Evolutionary conservation across 139 green algal genomes (phyloP).

Genomic region (Auxenochlorella pyrenoidosa): DNA sequence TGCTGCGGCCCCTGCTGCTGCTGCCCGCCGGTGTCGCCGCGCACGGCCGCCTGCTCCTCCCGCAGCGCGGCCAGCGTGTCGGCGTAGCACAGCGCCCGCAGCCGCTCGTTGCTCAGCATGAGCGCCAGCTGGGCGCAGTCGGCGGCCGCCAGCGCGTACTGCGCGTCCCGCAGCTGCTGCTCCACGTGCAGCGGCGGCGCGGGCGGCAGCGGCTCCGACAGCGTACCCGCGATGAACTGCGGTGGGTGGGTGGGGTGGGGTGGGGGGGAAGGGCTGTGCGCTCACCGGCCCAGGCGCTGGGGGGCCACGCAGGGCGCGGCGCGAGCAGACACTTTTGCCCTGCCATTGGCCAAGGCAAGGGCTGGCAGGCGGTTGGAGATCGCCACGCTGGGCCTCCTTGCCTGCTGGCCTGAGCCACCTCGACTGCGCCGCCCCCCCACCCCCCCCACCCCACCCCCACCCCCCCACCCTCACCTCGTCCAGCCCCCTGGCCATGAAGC

Average conservation of each 20-base stretch:
- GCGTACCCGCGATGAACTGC: slow-evolving; percentile 28
- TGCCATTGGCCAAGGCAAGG: too few species aligned
- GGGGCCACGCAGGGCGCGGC: neutral
- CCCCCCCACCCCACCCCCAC: neutral
- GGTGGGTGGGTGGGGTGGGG: neutral
- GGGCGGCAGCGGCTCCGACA: slow-evolving; percentile 24
- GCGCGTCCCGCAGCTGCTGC: slow-evolving; percentile 20
- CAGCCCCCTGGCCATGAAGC: slow-evolving; percentile 12
- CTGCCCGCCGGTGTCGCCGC: neutral
- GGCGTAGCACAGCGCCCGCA: slow-evolving; percentile 7
- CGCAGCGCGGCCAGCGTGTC: neutral
- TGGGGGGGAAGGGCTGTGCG: neutral
- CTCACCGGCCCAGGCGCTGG: neutral
- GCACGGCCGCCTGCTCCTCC: neutral
- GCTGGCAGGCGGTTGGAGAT: too few species aligned
- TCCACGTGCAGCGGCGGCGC: slow-evolving; percentile 26
- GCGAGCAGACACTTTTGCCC: too few species aligned
- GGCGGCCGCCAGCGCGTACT: slow-evolving; percentile 14
- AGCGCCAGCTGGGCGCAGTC: slow-evolving; percentile 29
- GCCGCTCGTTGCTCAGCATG: slow-evolving; percentile 23
- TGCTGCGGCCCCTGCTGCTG: neutral
- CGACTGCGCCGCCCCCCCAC: neutral
- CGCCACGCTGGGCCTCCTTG: too few species aligned
- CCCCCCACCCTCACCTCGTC: slow-evolving; percentile 7
- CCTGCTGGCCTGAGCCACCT: neutral